These are phyloP conservation scores for Diaporthe capsici DNA, from an alignment of 2,329 filamentous ascomycete species.

Conservation along the genomic window DNA sequence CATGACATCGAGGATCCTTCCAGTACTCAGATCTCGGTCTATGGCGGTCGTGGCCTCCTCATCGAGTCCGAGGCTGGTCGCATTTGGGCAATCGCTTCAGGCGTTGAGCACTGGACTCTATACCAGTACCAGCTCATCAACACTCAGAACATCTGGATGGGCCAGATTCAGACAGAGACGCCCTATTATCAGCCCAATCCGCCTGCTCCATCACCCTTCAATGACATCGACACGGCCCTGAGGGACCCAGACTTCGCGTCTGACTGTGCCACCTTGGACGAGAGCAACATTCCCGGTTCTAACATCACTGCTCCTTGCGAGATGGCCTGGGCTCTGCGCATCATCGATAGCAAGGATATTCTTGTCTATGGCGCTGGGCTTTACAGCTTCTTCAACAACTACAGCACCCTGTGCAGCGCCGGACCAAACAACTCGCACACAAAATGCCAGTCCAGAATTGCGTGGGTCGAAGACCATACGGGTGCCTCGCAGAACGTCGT, in stretches of 20 bases:
- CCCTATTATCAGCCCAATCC: conserved; percentile 80
- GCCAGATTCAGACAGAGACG: conserved; percentile 78
- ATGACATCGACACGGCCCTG: conserved; percentile 52
- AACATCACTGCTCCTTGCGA: conserved; percentile 57
- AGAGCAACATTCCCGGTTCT: conserved; percentile 32
- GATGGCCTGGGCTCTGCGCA: conserved; percentile 75
- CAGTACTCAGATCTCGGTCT: conserved; percentile 63
- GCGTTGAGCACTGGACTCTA: conserved; percentile 75
- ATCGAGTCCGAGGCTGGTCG: conserved; percentile 59
- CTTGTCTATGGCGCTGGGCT: conserved; percentile 73
- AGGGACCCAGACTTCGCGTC: conserved; percentile 66
- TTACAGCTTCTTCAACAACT: conserved; percentile 79
- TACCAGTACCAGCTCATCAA: conserved; percentile 77
- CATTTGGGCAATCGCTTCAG: conserved; percentile 76
- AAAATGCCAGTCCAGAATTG: conserved; percentile 62
- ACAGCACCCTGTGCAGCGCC: conserved; percentile 63
- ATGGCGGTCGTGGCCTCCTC: conserved; percentile 63
- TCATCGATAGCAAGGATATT: conserved; percentile 68
- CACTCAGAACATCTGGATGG: conserved; percentile 73
- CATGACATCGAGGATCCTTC: conserved; percentile 65
- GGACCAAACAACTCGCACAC: conserved; percentile 51
- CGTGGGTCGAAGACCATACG: conserved; percentile 45
- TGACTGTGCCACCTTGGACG: conserved; percentile 50
- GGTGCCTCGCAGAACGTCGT: conserved; percentile 45
- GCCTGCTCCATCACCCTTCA: conserved; percentile 69